Percentiles rank a stretch among this genome's conserved stretches.
Conservation (phyloP, 164 flowering plant species). For the Nymphaea thermarum region DNA sequence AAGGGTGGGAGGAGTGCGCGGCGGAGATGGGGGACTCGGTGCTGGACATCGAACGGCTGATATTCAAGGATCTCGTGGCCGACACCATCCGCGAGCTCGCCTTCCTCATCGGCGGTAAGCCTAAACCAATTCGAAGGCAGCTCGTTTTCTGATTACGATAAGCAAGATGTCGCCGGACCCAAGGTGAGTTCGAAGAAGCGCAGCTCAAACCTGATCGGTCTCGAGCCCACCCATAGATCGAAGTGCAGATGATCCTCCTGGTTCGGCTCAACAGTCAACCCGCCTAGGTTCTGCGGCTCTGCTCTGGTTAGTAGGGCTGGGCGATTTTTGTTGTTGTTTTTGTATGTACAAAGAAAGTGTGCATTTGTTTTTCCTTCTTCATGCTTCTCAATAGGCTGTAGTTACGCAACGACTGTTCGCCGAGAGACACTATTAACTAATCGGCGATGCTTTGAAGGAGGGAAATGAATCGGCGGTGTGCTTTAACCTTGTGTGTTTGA, state of each 20-base stretch:
- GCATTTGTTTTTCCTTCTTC: no score
- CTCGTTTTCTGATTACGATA: neutral
- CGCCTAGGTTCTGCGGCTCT: neutral
- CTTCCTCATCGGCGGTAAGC: neutral
- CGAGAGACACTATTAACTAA: neutral
- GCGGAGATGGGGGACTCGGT: slow-evolving; percentile 59
- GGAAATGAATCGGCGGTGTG: neutral
- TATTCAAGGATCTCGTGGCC: slow-evolving; percentile 76
- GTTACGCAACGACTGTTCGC: no score
- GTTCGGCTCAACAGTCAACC: neutral
- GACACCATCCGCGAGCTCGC: slow-evolving; percentile 73
- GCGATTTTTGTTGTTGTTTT: neutral
- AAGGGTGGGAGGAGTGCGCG: neutral
- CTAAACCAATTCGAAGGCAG: neutral
- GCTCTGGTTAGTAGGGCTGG: neutral
- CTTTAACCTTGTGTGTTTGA: neutral
- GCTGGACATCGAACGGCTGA: slow-evolving; percentile 66
- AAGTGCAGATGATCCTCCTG: neutral
- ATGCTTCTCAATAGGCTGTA: no score
- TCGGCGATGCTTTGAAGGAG: neutral
- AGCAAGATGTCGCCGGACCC: neutral
- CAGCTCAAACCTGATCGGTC: neutral
- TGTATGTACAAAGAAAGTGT: neutral
- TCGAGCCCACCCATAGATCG: no score
- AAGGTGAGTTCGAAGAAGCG: neutral